phyloP scores from a whole-genome alignment of 345 rosid species.

The Moricandia arvensis region DNA sequence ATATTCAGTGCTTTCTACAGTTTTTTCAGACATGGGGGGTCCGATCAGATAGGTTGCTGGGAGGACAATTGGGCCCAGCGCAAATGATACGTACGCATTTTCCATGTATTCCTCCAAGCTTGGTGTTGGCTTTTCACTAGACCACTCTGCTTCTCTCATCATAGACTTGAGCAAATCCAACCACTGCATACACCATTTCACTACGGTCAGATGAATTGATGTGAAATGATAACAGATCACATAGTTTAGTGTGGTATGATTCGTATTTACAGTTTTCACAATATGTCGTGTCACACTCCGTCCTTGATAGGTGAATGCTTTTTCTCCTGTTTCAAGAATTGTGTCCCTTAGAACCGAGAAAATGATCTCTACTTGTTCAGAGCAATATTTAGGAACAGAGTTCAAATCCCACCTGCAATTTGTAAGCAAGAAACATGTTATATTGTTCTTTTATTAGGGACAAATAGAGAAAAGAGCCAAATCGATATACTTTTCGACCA shows the following conservation, averaged over 20 bases:
- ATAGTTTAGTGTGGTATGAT: background rate
- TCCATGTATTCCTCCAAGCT: slow-evolving; percentile 66
- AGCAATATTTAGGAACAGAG: slow-evolving; percentile 48
- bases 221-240: background rate
- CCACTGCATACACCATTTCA: slow-evolving; percentile 58
- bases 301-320: slow-evolving; percentile 63
- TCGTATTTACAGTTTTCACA: slow-evolving; percentile 50
- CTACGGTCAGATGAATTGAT: background rate
- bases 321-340: slow-evolving; percentile 66
- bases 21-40: slow-evolving; percentile 56
- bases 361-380: slow-evolving; percentile 77
- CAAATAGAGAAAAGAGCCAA: slow-evolving; percentile 13
- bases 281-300: slow-evolving; percentile 52
- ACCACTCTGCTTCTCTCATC: slow-evolving; percentile 65
- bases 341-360: slow-evolving; percentile 66
- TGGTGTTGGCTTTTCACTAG: slow-evolving; percentile 51
- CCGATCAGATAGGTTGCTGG: slow-evolving; percentile 75
- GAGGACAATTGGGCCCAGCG: slow-evolving; percentile 84
- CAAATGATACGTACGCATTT: slow-evolving; percentile 65
- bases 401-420: slow-evolving; percentile 64
- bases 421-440: slow-evolving; percentile 8
- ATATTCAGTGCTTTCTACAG: slow-evolving; percentile 41
- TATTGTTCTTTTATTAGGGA: slow-evolving; percentile 5
- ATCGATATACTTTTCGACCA: slow-evolving; percentile 58
- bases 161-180: slow-evolving; percentile 66